Percentiles rank a stretch among this genome's conserved stretches.
Evolutionary conservation across 2,329 filamentous ascomycete genomes (phyloP).

Genomic region (Stemphylium lycopersici): DNA sequence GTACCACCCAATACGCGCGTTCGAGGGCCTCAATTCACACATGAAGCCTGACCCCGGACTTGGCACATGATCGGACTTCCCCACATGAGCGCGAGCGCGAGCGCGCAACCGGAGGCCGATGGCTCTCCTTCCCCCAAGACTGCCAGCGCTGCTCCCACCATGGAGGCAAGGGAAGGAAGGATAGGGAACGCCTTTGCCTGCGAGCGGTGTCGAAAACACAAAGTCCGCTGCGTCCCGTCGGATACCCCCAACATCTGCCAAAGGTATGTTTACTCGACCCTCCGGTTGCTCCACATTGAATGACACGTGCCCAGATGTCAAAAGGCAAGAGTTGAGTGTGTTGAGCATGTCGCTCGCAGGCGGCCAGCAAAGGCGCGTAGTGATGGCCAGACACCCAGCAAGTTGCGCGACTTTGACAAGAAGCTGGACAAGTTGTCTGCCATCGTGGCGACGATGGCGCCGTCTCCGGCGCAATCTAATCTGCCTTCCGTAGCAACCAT

Average conservation of each 20-base stretch:
- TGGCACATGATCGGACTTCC: conserved; percentile 47
- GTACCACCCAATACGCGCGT: conserved; percentile 14
- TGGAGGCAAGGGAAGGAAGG: conserved; percentile 46
- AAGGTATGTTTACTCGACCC: conserved; percentile 33
- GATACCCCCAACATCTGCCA: conserved; percentile 41
- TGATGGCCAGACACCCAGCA: conserved; percentile 34
- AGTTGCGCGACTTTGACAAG: conserved; percentile 43
- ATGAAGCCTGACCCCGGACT: conserved; percentile 30
- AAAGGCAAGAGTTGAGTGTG: conserved; percentile 45
- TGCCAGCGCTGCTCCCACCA: conserved; percentile 36
- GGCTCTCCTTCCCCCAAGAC: conserved; percentile 33
- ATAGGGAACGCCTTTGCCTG: conserved; percentile 48
- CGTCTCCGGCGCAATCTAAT: conserved; percentile 27
- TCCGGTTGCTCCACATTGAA: conserved; percentile 20
- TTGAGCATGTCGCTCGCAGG: conserved; percentile 46
- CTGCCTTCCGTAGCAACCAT: conserved; percentile 33
- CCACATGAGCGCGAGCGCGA: conserved; percentile 33
- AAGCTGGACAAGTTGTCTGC: conserved; percentile 44
- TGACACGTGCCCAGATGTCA: conserved; percentile 47
- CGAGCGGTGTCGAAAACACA: conserved; percentile 46
- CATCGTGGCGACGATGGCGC: conserved; percentile 38
- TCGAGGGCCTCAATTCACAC: conserved; percentile 19
- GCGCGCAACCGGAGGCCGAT: conserved; percentile 32
- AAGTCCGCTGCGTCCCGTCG: conserved; percentile 45
- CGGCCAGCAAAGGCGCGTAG: conserved; percentile 42